Base-by-base conservation (phyloP, 176 grass and related monocot genomes). In the Cenchrus fungigraminus region DNA sequence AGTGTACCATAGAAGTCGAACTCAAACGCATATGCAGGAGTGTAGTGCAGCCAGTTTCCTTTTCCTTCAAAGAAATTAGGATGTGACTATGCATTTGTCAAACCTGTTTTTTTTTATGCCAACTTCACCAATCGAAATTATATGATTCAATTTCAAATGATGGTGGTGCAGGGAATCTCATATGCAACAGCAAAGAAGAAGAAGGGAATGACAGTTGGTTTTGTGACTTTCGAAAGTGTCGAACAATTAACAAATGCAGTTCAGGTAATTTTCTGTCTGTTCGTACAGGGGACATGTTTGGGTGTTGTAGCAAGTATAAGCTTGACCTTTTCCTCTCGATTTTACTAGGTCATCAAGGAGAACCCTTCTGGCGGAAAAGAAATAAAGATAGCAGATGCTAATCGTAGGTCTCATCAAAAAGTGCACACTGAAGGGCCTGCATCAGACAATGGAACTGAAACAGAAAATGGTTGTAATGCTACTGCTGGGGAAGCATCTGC, bases 161-260 rank as follows among this genome's bases (percentile, higher is more conserved):
- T 64, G 53, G 16, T 76, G 85, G 74, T 91, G 65, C 80, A 96
- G 97, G 91, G 80, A 83, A 86, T 99, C 73, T 92, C 70, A 1
- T 96, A 87, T 71, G 89, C 83, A 61, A 83, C 82, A 52, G 86
- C 84, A 9, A 99, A 94, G 86, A 98, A 98, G 78, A 98, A 95
- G 78, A 96, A 87, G 79, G 97, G 93, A 84, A 99, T 99, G 97
- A 57, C 90, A 31, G 97, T 99, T 85, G 91, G 93, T 78, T 98
- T 99, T 82, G 91, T 94, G 70, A 90, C 77, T 28, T 99, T 94
- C 86, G 90, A 94, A 55, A 94, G 31, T 79, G 69, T 78, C 12
- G 88, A 92, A 65, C 93, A 92, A 67, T 59, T 99, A 61, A 92
- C 32, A 85, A 79, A 81, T 76, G 91, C 93, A 20, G 79, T 96